These are phyloP conservation scores for Vicia villosa DNA, from an alignment of 306 rosid species.

Conservation along the genomic window DNA sequence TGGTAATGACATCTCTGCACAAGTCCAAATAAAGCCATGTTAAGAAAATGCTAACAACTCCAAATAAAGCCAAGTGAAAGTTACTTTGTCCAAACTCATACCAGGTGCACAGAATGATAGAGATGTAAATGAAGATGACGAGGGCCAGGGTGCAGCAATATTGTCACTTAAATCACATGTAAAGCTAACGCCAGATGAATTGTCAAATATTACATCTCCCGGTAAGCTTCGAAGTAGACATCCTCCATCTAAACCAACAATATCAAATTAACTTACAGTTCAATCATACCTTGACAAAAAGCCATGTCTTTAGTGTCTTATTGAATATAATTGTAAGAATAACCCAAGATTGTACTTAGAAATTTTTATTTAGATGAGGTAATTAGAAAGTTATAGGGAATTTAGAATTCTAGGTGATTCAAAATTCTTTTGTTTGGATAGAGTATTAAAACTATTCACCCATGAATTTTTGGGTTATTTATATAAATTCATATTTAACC, in stretches of 20 bases:
- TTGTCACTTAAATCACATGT: slow-evolving; percentile 93
- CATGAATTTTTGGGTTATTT: too few species aligned
- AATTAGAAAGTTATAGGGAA: too few species aligned
- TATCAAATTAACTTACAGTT: neutral
- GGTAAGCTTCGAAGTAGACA: slow-evolving; percentile 96
- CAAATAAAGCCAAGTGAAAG: slow-evolving; percentile 10
- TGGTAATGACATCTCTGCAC: slow-evolving; percentile 97
- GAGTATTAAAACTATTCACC: too few species aligned
- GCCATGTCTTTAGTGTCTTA: neutral
- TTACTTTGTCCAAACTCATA: slow-evolving; percentile 42
- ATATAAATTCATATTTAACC: neutral
- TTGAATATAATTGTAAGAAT: neutral
- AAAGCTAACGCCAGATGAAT: slow-evolving; percentile 79
- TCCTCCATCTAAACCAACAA: slow-evolving; percentile 52
- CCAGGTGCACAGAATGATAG: slow-evolving; percentile 95
- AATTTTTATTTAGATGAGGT: too few species aligned
- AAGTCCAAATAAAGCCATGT: slow-evolving; percentile 25
- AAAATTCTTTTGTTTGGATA: too few species aligned
- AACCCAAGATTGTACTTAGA: slow-evolving; percentile 14
- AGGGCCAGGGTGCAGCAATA: slow-evolving; percentile 96
- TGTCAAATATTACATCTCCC: slow-evolving; percentile 81
- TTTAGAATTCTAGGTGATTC: too few species aligned
- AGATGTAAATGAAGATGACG: slow-evolving; percentile 78
- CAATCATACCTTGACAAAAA: slow-evolving; percentile 19
- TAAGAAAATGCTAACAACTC: slow-evolving; percentile 25